phyloP scores from a whole-genome alignment of 345 rosid genomes.

The Camelina hispida region DNA sequence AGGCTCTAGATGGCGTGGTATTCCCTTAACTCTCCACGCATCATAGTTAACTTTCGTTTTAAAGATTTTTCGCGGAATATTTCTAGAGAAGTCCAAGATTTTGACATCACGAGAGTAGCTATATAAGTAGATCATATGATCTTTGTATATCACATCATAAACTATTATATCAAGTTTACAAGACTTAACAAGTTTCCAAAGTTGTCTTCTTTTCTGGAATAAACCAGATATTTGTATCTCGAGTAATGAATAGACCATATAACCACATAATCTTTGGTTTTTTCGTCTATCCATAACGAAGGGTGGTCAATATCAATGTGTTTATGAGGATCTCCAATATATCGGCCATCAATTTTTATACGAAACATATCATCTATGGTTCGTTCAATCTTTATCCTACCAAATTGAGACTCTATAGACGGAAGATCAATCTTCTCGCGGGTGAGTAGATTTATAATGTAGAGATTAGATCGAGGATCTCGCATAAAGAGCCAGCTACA shows the following conservation, averaged over 20 bases:
- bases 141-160: constrained; percentile 5
- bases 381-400: background rate
- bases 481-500: constrained; percentile 19
- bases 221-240: background rate
- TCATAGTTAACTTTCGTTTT: background rate
- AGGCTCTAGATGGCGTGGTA: background rate
- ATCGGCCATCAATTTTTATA: background rate
- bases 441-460: constrained; percentile 14
- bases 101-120: background rate
- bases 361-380: background rate
- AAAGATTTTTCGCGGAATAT: background rate
- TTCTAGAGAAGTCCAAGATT: background rate
- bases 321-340: background rate
- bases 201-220: constrained; percentile 10
- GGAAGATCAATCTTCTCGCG: constrained; percentile 20
- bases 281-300: constrained; percentile 12
- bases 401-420: background rate
- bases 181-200: background rate
- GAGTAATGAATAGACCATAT: background rate
- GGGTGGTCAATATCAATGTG: background rate
- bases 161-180: background rate
- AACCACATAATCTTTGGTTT: constrained; percentile 27
- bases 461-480: constrained; percentile 1
- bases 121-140: background rate
- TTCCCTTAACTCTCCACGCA: background rate